A percentile compares a stretch with the other conserved stretches of the same genome.
Conservation (phyloP, 495 filamentous ascomycete species). For the Penicillium coffeae region DNA sequence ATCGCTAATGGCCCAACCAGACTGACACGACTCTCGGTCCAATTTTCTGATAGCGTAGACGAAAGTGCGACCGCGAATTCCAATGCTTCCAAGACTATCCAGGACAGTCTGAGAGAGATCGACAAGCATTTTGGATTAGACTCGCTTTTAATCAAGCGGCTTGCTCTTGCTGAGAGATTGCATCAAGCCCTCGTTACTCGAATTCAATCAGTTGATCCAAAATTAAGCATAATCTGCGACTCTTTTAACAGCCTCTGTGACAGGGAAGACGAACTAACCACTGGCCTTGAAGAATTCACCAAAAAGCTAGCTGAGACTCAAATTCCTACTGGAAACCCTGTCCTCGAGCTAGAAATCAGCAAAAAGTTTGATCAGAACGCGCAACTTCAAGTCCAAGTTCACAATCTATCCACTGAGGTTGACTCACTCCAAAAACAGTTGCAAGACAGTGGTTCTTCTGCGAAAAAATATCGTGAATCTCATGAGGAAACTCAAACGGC, state of each 20-base stretch:
- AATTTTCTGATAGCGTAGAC: conserved; percentile 14
- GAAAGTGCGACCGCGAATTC: conserved; percentile 14
- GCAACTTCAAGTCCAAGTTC: conserved; percentile 22
- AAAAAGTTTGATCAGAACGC: conserved; percentile 20
- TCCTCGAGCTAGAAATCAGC: conserved; percentile 9
- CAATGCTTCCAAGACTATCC: conserved; percentile 9
- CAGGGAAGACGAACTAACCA: conserved; percentile 17
- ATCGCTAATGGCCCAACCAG: conserved; percentile 14
- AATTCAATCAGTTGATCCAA: conserved; percentile 17
- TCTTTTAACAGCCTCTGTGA: conserved; percentile 13
- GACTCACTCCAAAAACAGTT: conserved; percentile 13
- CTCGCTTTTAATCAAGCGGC: conserved; percentile 22
- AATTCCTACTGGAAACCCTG: conserved; percentile 9
- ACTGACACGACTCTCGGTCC: conserved; percentile 6
- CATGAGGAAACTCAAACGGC: conserved; percentile 14
- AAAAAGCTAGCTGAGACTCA: conserved; percentile 21
- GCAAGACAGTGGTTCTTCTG: conserved; percentile 13
- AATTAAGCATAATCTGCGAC: conserved; percentile 11
- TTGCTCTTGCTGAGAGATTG: conserved; percentile 13
- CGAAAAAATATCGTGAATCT: conserved; percentile 12
- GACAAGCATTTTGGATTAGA: conserved; percentile 15
- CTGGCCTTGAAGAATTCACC: conserved; percentile 19
- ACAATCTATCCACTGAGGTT: conserved; percentile 14
- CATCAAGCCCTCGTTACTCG: conserved; percentile 13
- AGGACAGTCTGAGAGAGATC: conserved; percentile 19